Evolutionary conservation across 495 filamentous ascomycete genomes (phyloP).

Genomic region (Viridothelium virens): DNA sequence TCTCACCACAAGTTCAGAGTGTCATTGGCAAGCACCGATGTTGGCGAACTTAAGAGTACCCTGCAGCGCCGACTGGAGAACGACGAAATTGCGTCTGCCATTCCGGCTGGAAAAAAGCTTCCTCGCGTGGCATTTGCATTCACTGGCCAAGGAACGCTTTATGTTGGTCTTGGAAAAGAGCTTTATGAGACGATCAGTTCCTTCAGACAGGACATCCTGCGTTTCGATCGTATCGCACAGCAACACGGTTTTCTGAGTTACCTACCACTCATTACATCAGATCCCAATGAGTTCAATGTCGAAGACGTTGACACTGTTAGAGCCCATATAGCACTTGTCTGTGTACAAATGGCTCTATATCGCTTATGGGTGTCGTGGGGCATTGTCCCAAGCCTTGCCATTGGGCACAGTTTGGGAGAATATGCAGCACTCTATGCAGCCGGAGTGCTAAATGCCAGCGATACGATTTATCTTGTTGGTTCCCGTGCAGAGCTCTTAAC

Average conservation of each 20-base stretch:
- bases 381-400: constrained; percentile 28
- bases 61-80: constrained; percentile 17
- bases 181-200: constrained; percentile 12
- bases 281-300: neutral
- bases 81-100: neutral
- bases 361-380: constrained; percentile 33
- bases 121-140: constrained; percentile 17
- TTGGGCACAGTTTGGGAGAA: constrained; percentile 33
- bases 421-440: constrained; percentile 28
- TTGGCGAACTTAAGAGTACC: constrained; percentile 30
- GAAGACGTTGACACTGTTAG: neutral
- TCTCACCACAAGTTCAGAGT: constrained; percentile 73
- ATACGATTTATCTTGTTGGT: constrained; percentile 25
- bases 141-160: constrained; percentile 22
- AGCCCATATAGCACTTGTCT: constrained; percentile 32
- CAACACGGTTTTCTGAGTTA: constrained; percentile 16
- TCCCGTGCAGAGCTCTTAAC: constrained; percentile 20
- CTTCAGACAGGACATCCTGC: constrained; percentile 14
- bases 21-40: constrained; percentile 46
- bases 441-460: constrained; percentile 21
- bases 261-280: constrained; percentile 6
- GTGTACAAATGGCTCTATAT: constrained; percentile 34
- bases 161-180: constrained; percentile 8
- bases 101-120: neutral
- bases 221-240: constrained; percentile 4